Conservation (phyloP, 768 basidiomycete genomes). For the Hypholoma fasciculare region DNA sequence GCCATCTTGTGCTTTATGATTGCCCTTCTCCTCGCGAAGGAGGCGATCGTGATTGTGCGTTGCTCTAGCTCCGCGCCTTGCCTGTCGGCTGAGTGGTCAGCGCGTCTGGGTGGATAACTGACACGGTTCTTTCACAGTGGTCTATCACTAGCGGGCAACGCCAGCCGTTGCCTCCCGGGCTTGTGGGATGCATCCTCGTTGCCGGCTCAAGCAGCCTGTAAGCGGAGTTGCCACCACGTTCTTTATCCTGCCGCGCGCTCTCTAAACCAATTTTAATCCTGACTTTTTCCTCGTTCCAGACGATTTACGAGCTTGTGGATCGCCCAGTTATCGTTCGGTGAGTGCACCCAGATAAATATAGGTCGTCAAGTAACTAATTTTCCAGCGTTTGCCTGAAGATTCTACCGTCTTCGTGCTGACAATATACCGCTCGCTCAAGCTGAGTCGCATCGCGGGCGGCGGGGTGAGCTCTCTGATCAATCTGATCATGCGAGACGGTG, state of each 20-base stretch:
- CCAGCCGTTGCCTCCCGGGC: background rate
- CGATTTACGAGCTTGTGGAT: slow-evolving; percentile 8
- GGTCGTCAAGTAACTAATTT: background rate
- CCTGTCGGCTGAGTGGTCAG: too few species aligned
- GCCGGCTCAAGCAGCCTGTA: background rate
- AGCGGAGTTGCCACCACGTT: background rate
- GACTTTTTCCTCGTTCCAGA: background rate
- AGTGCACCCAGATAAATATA: background rate
- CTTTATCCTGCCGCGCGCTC: too few species aligned
- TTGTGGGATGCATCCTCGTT: background rate
- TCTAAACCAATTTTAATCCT: background rate
- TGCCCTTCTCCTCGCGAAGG: background rate
- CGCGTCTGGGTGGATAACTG: background rate
- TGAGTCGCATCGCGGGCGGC: background rate
- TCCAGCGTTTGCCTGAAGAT: background rate
- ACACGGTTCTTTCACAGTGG: background rate
- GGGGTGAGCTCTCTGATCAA: background rate
- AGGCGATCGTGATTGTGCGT: slow-evolving; percentile 5
- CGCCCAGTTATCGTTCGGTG: slow-evolving; percentile 8
- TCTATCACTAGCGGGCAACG: background rate
- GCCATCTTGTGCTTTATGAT: background rate
- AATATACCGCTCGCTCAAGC: background rate
- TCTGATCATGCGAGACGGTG: background rate
- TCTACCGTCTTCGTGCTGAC: background rate
- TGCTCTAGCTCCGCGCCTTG: too few species aligned